Conservation (phyloP, 129 eudicot species). For the Sambucus nigra region DNA sequence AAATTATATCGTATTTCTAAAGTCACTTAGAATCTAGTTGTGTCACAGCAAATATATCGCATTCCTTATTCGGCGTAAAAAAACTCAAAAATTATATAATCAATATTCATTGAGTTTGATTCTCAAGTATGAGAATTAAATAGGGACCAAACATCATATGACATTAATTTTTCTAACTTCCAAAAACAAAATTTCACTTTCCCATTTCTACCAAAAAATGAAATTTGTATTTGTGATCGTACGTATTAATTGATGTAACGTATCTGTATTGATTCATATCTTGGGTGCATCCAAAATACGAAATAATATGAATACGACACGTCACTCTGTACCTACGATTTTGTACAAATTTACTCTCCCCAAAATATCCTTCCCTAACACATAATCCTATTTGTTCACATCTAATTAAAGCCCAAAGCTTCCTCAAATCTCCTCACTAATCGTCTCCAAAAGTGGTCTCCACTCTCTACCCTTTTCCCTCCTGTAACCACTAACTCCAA, state of each 20-base stretch:
- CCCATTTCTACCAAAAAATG: too few species aligned
- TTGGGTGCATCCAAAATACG: not conserved
- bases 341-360: not conserved
- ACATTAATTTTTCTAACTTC: too few species aligned
- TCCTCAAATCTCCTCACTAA: conserved; percentile 23
- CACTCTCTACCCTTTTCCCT: conserved; percentile 15
- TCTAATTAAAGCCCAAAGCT: not conserved
- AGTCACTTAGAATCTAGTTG: too few species aligned
- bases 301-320: too few species aligned
- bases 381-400: not conserved
- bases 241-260: not conserved
- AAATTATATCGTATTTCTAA: too few species aligned
- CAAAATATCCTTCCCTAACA: not conserved
- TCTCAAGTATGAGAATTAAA: too few species aligned
- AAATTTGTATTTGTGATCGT: not conserved
- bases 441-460: conserved; percentile 50
- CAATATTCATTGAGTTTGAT: too few species aligned
- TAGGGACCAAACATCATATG: too few species aligned
- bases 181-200: too few species aligned
- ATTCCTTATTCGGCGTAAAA: too few species aligned
- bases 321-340: not conserved
- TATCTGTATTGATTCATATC: not conserved
- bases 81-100: too few species aligned
- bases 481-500: conserved; percentile 3
- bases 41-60: too few species aligned